A percentile compares a stretch with the other conserved stretches of the same genome.
These are phyloP conservation scores for Teunomyces aglyptinius DNA, from an alignment of 805 yeast species.

Conservation along the genomic window DNA sequence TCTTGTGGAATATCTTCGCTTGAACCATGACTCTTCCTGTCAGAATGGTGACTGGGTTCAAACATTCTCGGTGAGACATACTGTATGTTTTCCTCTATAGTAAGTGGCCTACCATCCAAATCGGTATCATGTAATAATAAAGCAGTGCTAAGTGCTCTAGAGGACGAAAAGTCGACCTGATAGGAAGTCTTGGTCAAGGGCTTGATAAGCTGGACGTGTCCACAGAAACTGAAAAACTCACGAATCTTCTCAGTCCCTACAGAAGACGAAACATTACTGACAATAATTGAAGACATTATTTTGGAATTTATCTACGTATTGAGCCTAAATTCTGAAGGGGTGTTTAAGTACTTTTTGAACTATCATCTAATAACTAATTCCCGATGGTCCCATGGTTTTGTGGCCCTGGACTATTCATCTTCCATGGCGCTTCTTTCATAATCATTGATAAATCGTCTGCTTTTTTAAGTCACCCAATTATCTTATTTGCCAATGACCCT, in stretches of 20 bases:
- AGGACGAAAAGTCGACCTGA: constrained; percentile 52
- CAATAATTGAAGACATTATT: constrained; percentile 46
- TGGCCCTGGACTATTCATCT: too few species aligned
- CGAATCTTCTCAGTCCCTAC: constrained; percentile 51
- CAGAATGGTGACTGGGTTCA: constrained; percentile 8
- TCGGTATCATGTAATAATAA: constrained; percentile 70
- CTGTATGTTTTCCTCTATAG: constrained; percentile 35
- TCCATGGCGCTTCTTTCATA: too few species aligned
- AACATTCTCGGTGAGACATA: background rate
- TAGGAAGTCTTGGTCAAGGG: constrained; percentile 33
- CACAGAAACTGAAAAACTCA: constrained; percentile 77
- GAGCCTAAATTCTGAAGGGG: too few species aligned
- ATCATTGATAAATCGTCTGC: too few species aligned
- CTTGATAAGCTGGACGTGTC: constrained; percentile 41
- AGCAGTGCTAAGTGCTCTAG: constrained; percentile 70
- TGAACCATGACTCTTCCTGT: constrained; percentile 12
- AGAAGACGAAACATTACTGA: constrained; percentile 52
- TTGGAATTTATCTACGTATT: background rate
- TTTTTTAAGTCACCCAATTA: too few species aligned
- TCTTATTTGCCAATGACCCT: too few species aligned
- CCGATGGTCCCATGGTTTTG: too few species aligned
- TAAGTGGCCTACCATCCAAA: constrained; percentile 56
- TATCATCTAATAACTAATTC: background rate
- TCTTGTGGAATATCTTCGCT: constrained; percentile 64
- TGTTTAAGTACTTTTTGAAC: background rate